Evolutionary conservation across 225 moss, liverwort and hornwort genomes (phyloP).

Genomic region (Climacium dendroides): DNA sequence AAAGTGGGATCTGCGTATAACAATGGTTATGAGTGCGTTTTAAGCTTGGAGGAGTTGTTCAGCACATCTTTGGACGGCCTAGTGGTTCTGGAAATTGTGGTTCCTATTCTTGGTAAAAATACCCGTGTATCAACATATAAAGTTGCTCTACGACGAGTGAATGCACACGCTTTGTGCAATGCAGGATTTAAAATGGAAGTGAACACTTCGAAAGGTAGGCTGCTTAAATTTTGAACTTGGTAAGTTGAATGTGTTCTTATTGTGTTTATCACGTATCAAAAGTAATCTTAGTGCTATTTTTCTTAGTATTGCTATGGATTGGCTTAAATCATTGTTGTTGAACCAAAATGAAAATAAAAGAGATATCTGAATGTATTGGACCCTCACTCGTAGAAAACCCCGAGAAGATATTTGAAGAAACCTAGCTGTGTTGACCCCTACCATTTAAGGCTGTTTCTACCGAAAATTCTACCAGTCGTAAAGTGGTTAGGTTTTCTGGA

Average conservation of each 20-base stretch:
- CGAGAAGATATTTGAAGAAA: background rate
- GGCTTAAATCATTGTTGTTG: background rate
- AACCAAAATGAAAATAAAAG: background rate
- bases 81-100: slow-evolving; percentile 48
- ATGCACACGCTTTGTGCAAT: slow-evolving; percentile 69
- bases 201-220: slow-evolving; percentile 25
- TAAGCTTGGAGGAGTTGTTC: slow-evolving; percentile 47
- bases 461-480: background rate
- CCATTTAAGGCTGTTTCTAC: background rate
- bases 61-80: slow-evolving; percentile 38
- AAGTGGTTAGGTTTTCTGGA: background rate
- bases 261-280: background rate
- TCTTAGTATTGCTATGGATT: background rate
- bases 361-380: background rate
- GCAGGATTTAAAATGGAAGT: slow-evolving; percentile 66
- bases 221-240: background rate
- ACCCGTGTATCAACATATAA: slow-evolving; percentile 44
- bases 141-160: slow-evolving; percentile 64
- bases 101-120: slow-evolving; percentile 24
- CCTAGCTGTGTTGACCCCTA: background rate
- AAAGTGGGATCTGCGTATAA: slow-evolving; percentile 47
- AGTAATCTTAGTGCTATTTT: background rate
- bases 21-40: slow-evolving; percentile 28
- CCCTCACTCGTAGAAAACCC: background rate
- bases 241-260: background rate